phyloP scores from a whole-genome alignment of 768 basidiomycete genomes.

The Psilocybe sp. region DNA sequence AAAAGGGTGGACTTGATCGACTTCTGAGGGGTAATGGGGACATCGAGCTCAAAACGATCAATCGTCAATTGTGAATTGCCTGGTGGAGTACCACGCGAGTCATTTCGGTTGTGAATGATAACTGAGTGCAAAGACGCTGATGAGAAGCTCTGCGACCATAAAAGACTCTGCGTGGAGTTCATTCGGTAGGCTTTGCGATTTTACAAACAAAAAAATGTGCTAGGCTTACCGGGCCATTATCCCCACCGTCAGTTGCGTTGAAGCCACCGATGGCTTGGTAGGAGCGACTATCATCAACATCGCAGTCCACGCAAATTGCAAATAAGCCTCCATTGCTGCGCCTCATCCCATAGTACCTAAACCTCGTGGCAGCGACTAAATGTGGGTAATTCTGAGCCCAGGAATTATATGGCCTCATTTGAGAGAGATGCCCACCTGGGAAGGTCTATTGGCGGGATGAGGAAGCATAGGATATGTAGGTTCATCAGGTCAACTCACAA shows the following conservation, averaged over 20 bases:
- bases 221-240: no score
- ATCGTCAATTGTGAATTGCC: neutral
- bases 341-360: neutral
- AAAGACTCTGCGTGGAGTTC: neutral
- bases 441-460: no score
- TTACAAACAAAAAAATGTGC: no score
- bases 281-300: no score
- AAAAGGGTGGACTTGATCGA: neutral
- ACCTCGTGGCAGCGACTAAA: neutral
- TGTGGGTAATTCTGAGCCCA: no score
- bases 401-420: no score
- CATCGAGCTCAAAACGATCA: slow-evolving; percentile 1
- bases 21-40: neutral
- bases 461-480: no score
- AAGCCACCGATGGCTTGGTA: no score
- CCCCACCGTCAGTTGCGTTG: no score
- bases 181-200: no score
- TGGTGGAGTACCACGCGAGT: neutral
- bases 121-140: neutral
- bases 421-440: no score
- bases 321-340: neutral
- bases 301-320: neutral
- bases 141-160: neutral
- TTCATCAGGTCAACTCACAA: no score
- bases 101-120: neutral